These are phyloP conservation scores for Lecanoromycetidae sp. DNA, from an alignment of 2,329 filamentous ascomycete species.

Conservation along the genomic window DNA sequence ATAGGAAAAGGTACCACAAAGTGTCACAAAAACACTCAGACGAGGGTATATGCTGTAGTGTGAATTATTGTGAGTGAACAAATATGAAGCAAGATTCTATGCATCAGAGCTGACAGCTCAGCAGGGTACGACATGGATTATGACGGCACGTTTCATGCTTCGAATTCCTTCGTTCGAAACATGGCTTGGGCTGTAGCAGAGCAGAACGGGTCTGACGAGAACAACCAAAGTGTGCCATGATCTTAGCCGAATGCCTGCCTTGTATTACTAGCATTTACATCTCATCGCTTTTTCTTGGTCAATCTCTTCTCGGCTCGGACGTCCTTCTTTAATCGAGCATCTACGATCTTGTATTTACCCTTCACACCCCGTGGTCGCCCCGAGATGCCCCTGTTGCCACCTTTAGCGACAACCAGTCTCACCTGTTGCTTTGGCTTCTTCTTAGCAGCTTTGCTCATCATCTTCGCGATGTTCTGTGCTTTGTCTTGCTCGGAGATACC, in stretches of 20 bases:
- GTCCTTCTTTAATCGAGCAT: constrained; percentile 93
- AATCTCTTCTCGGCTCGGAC: constrained; percentile 71
- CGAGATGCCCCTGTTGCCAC: constrained; percentile 70
- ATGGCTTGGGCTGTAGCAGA: constrained; percentile 8
- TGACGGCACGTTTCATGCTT: constrained; percentile 53
- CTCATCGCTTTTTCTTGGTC: constrained; percentile 46
- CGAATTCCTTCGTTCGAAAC: constrained; percentile 13
- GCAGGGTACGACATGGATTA: constrained; percentile 71
- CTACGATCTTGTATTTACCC: constrained; percentile 95
- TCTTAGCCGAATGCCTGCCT: background rate
- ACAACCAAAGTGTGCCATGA: background rate
- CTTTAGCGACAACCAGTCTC: constrained; percentile 78
- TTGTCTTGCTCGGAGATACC: constrained; percentile 95
- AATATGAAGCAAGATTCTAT: background rate
- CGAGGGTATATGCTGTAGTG: constrained; percentile 62
- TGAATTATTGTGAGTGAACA: constrained; percentile 61
- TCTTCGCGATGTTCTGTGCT: constrained; percentile 64
- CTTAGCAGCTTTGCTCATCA: constrained; percentile 71
- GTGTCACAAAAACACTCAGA: constrained; percentile 57
- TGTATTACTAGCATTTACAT: background rate
- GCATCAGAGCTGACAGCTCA: constrained; percentile 4
- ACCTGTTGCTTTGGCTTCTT: constrained; percentile 77
- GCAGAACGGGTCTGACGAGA: background rate
- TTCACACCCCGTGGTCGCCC: constrained; percentile 85
- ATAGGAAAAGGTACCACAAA: constrained; percentile 56